A percentile compares a stretch with the other conserved stretches of the same genome.
Conservation (phyloP, 768 basidiomycete species). For the Xanthoconium stramineum region DNA sequence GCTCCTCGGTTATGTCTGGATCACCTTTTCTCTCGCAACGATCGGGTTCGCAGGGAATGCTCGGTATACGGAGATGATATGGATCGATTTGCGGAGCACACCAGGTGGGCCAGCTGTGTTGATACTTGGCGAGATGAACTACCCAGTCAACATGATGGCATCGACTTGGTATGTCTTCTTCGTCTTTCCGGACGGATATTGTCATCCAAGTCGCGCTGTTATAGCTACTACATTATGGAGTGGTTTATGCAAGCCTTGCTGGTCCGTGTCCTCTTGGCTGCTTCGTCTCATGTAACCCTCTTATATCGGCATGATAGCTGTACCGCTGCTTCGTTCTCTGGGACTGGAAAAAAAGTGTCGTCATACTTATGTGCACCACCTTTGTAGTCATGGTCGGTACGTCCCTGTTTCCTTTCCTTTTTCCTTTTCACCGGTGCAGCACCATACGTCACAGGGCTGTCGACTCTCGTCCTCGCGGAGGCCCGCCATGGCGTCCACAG, state of each 20-base stretch:
- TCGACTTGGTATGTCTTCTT: conserved; percentile 15
- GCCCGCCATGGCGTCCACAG: conserved; percentile 7
- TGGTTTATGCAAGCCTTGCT: conserved; percentile 27
- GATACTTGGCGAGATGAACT: conserved; percentile 8
- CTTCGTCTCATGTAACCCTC: too few relatives aligned
- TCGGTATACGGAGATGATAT: conserved; percentile 30
- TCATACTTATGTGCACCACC: conserved; percentile 10
- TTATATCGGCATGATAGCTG: conserved; percentile 1
- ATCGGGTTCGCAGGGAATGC: conserved; percentile 23
- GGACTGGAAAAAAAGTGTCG: conserved; percentile 7
- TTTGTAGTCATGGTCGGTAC: conserved; percentile 8
- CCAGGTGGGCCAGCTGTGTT: conserved; percentile 11
- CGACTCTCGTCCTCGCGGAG: conserved; percentile 11
- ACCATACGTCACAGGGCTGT: conserved; percentile 1
- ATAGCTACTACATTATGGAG: conserved; percentile 28
- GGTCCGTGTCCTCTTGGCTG: conserved; percentile 6
- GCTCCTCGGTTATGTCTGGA: conserved; percentile 19
- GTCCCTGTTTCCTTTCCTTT: too few relatives aligned
- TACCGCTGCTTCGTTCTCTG: conserved; percentile 14
- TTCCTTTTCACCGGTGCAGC: neutral
- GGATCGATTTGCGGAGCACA: conserved; percentile 25
- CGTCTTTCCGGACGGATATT: neutral
- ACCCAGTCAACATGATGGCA: conserved; percentile 19
- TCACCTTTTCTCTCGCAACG: conserved; percentile 26
- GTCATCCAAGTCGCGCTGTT: neutral